Evolutionary conservation across 441 rosid genomes (phyloP).

Genomic region (Erodium moschatum): DNA sequence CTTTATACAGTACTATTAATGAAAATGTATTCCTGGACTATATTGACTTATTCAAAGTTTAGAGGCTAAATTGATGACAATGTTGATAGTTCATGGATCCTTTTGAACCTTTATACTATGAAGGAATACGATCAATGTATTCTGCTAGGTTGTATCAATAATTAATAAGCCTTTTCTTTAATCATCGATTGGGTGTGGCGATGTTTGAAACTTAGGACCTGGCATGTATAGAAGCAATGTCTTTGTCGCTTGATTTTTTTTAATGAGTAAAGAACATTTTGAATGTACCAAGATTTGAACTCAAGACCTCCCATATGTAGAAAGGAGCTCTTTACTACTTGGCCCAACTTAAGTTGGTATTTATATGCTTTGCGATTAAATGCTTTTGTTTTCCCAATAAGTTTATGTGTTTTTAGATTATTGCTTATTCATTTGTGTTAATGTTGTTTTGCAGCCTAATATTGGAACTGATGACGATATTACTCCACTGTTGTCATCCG

Average conservation of each 20-base stretch:
- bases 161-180: background rate
- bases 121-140: no score
- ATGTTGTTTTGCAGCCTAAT: conserved; percentile 54
- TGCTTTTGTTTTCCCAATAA: conserved; percentile 1
- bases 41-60: background rate
- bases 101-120: background rate
- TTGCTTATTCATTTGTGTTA: background rate
- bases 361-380: background rate
- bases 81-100: background rate
- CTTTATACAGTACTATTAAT: no score
- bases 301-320: no score
- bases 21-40: no score
- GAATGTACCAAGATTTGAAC: no score
- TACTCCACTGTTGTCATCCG: conserved; percentile 78
- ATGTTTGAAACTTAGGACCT: no score
- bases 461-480: conserved; percentile 74
- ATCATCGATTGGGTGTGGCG: no score
- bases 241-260: no score
- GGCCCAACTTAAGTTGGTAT: no score
- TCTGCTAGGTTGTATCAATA: background rate
- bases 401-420: background rate
- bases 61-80: background rate
- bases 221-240: no score
- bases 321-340: no score
- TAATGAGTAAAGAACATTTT: no score